These are phyloP conservation scores for Salvia rosmarinus DNA, from an alignment of 257 asterid species.

Conservation along the genomic window DNA sequence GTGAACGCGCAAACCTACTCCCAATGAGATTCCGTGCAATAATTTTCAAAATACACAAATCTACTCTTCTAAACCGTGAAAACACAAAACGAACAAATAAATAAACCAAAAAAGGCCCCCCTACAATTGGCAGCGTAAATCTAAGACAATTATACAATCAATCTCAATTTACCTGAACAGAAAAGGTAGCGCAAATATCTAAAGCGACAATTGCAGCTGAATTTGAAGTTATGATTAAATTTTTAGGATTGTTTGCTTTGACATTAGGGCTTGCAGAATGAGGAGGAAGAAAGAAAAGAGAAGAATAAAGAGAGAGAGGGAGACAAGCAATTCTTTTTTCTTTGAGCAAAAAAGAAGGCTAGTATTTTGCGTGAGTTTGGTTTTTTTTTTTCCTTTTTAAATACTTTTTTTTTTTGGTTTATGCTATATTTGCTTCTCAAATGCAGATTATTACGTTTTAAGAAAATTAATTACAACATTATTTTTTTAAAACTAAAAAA, in stretches of 20 bases:
- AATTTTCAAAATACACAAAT: slow-evolving; percentile 7
- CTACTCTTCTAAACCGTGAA: background rate
- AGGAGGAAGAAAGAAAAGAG: background rate
- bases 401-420: too few relatives aligned
- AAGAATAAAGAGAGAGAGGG: background rate
- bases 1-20: background rate
- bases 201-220: background rate
- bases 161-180: slow-evolving; percentile 31
- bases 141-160: background rate
- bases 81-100: background rate
- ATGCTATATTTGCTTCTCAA: background rate
- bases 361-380: background rate
- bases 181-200: slow-evolving; percentile 23
- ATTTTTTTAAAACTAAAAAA: too few relatives aligned
- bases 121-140: background rate
- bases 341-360: background rate
- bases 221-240: slow-evolving; percentile 10
- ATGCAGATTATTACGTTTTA: background rate
- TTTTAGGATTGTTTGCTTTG: slow-evolving; percentile 4
- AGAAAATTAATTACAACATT: too few relatives aligned
- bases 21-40: background rate
- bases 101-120: background rate
- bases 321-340: background rate
- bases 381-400: background rate
- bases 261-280: slow-evolving; percentile 39